Evolutionary conservation across 768 basidiomycete species (phyloP), one percentile per base, ranked within the genome.

Genomic region (Pholiota microspora): DNA sequence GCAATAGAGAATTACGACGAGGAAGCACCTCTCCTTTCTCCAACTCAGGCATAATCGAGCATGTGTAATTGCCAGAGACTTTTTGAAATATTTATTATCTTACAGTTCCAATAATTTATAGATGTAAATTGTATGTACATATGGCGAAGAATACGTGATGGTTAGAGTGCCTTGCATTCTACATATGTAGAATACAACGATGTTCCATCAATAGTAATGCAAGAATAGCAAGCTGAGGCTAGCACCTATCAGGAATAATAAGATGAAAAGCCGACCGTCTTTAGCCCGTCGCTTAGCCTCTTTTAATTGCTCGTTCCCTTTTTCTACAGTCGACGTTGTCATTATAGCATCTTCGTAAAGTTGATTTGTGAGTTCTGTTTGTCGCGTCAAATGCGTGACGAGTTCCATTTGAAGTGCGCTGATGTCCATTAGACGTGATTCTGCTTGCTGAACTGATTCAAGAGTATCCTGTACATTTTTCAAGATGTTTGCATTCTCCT

Each of bases 301-400:
- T 68, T 82, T 86, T 53, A 99, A 77, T 70, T 99, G 93, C 38
- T 80, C 76, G 62, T 98, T 98, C 29, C 96, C 94, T 68, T 89
- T 90, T 61, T 90, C 89, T 34, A 98, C 86, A 45, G 85, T 89
- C 7, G 83, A 85, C 9, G 92, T 88, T 25, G 90, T 91, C 1
- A 88, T 83, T 51, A 97, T 87, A 7, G 94, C 95, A 65, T 99
- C 96, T 61, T 97, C 94, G 66, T 93, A 97, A 56, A 99, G 73
- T 69, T 92, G 85, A 64, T 98, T 95, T 8, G 94, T 94, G 60
- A 94, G 71, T 73, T 95, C 95, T 2, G 89, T 89, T 77, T 99
- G 97, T 63, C 77, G 81, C 31, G 89, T 88, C 35, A 99, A 78
- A 67, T 98, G 94, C 12, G 82, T 76, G 47, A 97, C 85, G 60